Evolutionary conservation across 2,329 filamentous ascomycete species (phyloP), one percentile per base, ranked within the genome.

Genomic region (Pyrenochaeta sp.): DNA sequence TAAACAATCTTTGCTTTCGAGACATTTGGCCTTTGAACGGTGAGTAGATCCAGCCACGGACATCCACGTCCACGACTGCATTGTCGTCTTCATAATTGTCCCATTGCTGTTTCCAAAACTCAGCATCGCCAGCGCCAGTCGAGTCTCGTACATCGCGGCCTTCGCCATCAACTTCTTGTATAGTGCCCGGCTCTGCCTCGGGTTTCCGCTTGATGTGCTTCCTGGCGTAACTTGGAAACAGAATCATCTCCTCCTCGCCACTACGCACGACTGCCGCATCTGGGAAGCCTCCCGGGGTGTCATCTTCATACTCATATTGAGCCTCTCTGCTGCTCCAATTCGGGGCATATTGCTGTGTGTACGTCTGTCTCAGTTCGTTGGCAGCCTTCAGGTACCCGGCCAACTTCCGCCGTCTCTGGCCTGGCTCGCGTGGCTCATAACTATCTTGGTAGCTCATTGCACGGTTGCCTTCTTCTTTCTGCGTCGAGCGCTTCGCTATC

Each of bases 171-270:
- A 61, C 43, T 48, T 72, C 60, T 51, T 74, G 63, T 42, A 73
- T 67, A 15, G 62, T 68, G 6, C 64, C 69, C 4, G 72, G 67
- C 29, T 60, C 60, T 35, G 67, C 59, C 58, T 67, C 47, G 27
- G 63, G 61, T 67, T 70, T 74, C 51, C 55, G 63, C 55, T 76
- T 86, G 22, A 82, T 71, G 67, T 95, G 87, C 48, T 80, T 80
- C 64, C 92, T 85, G 7, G 90, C 90, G 68, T 99, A 99, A 39
- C 90, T 96, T 0, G 94, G 94, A 58, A 99, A 99, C 17, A 99
- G 69, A 7, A 99, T 84, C 85, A 99, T 90, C 74, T 97, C 90
- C 68, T 96, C 91, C 48, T 90, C 83, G 9, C 90, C 92, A 49
- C 85, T 86, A 8, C 85, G 82, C 11, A 88, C 83, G 47, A 96